Evolutionary conservation across 2,329 filamentous ascomycete genomes (phyloP), one percentile per base, ranked within the genome.

Genomic region (Cercospora citrullina): DNA sequence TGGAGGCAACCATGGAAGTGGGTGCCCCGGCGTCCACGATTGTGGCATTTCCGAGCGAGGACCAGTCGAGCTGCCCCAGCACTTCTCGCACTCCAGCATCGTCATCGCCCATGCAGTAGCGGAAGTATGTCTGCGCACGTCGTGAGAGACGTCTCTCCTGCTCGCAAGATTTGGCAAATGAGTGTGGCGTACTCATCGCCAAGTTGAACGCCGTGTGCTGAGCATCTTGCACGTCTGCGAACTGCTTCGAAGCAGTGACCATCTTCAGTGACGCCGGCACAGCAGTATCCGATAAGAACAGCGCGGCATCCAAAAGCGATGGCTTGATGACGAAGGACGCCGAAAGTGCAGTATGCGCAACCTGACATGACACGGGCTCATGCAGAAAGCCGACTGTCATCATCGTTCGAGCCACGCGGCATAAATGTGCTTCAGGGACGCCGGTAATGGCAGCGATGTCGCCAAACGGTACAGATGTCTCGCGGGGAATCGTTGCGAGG

Each of bases 401-500:
- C 36, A 42, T 42, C 36, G 36, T 42, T n/a, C 36, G 36, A 42
- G 36, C 36, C 16, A 42, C 36, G 36, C 36, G 36, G 36, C 36
- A 42, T n/a, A 42, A 42, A 42, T 42, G 36, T 42, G 36, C 36
- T 63, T 80, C 80, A 6, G 82, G 79, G 0, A 83, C 80, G n/a
- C 75, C 76, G 1, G 77, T 69, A 3, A 84, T 69, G n/a, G 81
- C 79, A 4, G 83, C 81, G 1, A 84, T 69, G 58, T 84, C 83
- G 31, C 78, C 75, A 58, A 78, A 70, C 1, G 76, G 70, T 12
- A 82, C 77, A 42, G 71, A 79, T 21, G 75, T 78, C 4, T 58
- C 64, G 2, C 81, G 72, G 0, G 82, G 83, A n/a, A 85, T 80
- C 68, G 76, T 84, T 3, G 81, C 80, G 0, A 83, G 77, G 5